These are phyloP conservation scores for Clitopilus passeckerianus DNA, from an alignment of 768 basidiomycete species.

Conservation along the genomic window DNA sequence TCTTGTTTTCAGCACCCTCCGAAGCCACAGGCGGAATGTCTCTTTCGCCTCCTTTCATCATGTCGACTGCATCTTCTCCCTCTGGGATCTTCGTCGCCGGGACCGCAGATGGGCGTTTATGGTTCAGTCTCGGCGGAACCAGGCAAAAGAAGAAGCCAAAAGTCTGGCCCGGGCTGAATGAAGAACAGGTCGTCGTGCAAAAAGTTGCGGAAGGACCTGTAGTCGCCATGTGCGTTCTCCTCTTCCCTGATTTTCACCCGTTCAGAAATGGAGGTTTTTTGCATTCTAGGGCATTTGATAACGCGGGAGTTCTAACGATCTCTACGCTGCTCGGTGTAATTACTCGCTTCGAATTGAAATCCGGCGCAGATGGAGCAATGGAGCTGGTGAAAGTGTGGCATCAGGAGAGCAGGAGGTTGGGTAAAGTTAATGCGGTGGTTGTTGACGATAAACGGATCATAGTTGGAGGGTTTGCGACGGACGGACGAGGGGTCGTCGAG, in stretches of 20 bases:
- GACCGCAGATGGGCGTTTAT: constrained; percentile 72
- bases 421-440: constrained; percentile 65
- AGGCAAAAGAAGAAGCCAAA: constrained; percentile 47
- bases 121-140: constrained; percentile 66
- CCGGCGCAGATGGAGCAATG: constrained; percentile 32
- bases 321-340: constrained; percentile 63
- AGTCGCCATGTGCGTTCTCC: constrained; percentile 53
- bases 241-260: background rate
- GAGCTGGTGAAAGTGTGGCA: constrained; percentile 43
- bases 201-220: constrained; percentile 71
- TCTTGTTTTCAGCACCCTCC: constrained; percentile 26
- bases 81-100: constrained; percentile 63
- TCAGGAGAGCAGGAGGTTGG: constrained; percentile 32
- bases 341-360: constrained; percentile 40
- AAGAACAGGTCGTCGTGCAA: constrained; percentile 34
- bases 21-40: constrained; percentile 43
- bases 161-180: constrained; percentile 70
- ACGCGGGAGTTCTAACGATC: constrained; percentile 37
- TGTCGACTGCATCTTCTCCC: constrained; percentile 53
- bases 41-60: constrained; percentile 72
- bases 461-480: constrained; percentile 57
- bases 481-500: constrained; percentile 60
- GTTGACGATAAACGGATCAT: constrained; percentile 41
- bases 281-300: constrained; percentile 42
- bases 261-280: constrained; percentile 4